A percentile compares a stretch with the other conserved stretches of the same genome.
Evolutionary conservation across 352 stramenopile genomes (phyloP).

Genomic region (Pythium aristosporum): DNA sequence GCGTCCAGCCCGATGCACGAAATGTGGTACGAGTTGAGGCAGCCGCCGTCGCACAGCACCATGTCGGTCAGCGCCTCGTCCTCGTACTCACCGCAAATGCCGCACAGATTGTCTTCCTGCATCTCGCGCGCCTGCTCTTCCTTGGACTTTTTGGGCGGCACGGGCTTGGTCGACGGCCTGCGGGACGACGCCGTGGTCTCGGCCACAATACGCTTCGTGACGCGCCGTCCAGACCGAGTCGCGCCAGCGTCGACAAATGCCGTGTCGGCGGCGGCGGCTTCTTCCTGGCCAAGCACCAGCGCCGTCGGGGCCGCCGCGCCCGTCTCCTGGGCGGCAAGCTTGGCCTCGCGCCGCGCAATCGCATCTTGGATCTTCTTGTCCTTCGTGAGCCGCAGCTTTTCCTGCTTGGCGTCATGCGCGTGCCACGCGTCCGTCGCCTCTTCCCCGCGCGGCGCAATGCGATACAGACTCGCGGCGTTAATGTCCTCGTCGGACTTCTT

Average conservation of each 20-base stretch:
- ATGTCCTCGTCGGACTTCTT: constrained; percentile 57
- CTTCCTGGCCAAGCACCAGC: neutral
- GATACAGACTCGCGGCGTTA: constrained; percentile 24
- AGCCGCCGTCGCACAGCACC: constrained; percentile 92
- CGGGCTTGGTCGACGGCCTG: constrained; percentile 23
- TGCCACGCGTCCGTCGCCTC: constrained; percentile 42
- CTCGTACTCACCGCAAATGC: constrained; percentile 78
- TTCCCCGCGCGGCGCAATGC: constrained; percentile 42
- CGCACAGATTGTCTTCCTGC: constrained; percentile 80
- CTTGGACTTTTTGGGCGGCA: constrained; percentile 30
- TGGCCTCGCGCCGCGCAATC: constrained; percentile 1
- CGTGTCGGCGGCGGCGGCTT: constrained; percentile 16
- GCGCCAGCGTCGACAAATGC: constrained; percentile 60
- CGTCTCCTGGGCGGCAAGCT: neutral
- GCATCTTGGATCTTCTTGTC: constrained; percentile 26
- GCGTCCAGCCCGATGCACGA: constrained; percentile 85
- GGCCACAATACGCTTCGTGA: constrained; percentile 63
- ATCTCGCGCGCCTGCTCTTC: constrained; percentile 28
- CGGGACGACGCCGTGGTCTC: constrained; percentile 19
- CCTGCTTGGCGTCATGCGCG: constrained; percentile 42
- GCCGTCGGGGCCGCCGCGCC: neutral
- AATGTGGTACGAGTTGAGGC: constrained; percentile 91
- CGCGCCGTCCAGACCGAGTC: constrained; percentile 61
- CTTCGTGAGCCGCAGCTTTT: constrained; percentile 34
- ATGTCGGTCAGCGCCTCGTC: constrained; percentile 81